A percentile compares a stretch with the other conserved stretches of the same genome.
phyloP scores from a whole-genome alignment of 768 basidiomycete species.

The Mycena chlorophos region DNA sequence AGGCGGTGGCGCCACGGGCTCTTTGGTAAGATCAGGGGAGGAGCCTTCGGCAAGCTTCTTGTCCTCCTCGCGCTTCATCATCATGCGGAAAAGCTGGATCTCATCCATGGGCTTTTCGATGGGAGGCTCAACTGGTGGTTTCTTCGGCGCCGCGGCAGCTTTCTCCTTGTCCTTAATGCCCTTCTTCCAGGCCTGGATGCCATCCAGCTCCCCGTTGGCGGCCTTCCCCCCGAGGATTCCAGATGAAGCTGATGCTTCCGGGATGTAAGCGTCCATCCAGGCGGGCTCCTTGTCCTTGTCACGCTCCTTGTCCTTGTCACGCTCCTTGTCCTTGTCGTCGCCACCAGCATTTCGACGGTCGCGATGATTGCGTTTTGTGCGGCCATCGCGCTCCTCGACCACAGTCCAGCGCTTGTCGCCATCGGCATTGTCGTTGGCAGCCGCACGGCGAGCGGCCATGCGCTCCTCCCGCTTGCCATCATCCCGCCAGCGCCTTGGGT shows the following conservation, averaged over 20 bases:
- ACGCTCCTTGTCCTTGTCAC: slow-evolving; percentile 50
- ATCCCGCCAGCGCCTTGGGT: slow-evolving; percentile 77
- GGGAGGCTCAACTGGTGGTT: slow-evolving; percentile 24
- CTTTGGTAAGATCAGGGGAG: slow-evolving; percentile 11
- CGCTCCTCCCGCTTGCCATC: slow-evolving; percentile 82
- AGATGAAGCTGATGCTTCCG: slow-evolving; percentile 46
- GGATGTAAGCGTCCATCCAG: slow-evolving; percentile 90
- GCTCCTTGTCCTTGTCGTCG: slow-evolving; percentile 46
- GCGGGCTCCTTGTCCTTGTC: slow-evolving; percentile 85
- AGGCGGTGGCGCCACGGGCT: slow-evolving; percentile 3
- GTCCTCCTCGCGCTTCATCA: slow-evolving; percentile 79
- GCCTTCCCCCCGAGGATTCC: slow-evolving; percentile 67
- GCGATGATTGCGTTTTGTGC: slow-evolving; percentile 58
- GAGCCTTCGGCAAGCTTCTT: slow-evolving; percentile 37
- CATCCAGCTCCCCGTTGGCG: slow-evolving; percentile 69
- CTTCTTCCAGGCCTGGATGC: slow-evolving; percentile 87
- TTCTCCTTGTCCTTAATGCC: slow-evolving; percentile 72
- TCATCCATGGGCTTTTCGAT: slow-evolving; percentile 62
- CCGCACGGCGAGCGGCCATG: slow-evolving; percentile 59
- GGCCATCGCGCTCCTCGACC: slow-evolving; percentile 69
- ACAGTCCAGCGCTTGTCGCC: slow-evolving; percentile 58
- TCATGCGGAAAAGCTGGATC: slow-evolving; percentile 78
- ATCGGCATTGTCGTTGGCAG: slow-evolving; percentile 40
- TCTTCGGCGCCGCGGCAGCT: slow-evolving; percentile 21
- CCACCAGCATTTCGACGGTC: slow-evolving; percentile 49